Evolutionary conservation across 2,329 filamentous ascomycete genomes (phyloP).

Genomic region (Chrysoporthe puriensis): DNA sequence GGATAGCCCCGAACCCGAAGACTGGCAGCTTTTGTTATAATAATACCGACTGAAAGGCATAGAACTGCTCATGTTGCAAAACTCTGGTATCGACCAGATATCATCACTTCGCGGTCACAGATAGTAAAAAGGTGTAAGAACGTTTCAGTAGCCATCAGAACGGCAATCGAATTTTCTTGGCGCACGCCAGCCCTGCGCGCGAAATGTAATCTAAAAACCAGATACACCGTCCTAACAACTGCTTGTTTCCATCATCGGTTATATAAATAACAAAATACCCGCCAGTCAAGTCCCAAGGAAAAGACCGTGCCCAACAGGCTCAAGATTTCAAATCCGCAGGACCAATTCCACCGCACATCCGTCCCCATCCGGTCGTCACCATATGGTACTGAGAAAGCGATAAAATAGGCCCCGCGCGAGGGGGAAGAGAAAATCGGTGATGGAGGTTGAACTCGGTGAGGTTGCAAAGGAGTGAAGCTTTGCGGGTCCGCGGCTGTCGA

Average conservation of each 20-base stretch:
- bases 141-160: conserved; percentile 4
- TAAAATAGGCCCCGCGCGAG: neutral
- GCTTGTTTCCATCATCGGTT: conserved; percentile 5
- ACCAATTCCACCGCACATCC: neutral
- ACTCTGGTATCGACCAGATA: neutral
- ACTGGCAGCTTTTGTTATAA: too few relatives aligned
- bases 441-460: conserved; percentile 4
- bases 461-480: neutral
- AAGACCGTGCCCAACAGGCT: conserved; percentile 18
- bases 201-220: neutral
- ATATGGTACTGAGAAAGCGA: neutral
- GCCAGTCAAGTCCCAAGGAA: conserved; percentile 10
- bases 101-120: neutral
- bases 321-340: conserved; percentile 5
- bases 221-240: neutral
- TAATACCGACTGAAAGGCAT: too few relatives aligned
- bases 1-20: too few relatives aligned
- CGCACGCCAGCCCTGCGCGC: neutral
- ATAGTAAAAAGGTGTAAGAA: neutral
- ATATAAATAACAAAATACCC: conserved; percentile 1
- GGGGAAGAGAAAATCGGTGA: neutral
- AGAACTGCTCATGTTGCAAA: neutral
- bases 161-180: neutral
- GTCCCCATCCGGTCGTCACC: conserved; percentile 13
- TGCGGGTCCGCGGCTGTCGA: conserved; percentile 6